Evolutionary conservation across 257 asterid genomes (phyloP).

Genomic region (Solanum clarkiae): DNA sequence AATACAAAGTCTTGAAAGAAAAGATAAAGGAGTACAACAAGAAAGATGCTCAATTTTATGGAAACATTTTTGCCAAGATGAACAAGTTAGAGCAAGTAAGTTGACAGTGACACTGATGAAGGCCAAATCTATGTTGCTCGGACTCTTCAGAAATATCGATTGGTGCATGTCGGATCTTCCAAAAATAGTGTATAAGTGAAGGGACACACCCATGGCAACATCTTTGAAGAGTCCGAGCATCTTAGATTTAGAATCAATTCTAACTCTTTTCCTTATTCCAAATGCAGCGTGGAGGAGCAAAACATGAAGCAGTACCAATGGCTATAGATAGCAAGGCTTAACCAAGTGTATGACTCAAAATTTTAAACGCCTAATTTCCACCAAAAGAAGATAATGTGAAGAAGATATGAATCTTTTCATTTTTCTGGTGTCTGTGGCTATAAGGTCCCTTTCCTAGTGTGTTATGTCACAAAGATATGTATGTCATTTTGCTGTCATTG

Average conservation of each 20-base stretch:
- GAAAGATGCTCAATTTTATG: constrained; percentile 52
- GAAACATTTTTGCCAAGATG: constrained; percentile 42
- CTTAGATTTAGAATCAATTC: background rate
- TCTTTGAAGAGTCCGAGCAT: no score
- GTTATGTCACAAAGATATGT: background rate
- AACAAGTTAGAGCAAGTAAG: constrained; percentile 36
- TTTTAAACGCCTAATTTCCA: background rate
- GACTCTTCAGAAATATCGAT: no score
- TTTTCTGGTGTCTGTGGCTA: background rate
- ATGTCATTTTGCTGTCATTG: background rate
- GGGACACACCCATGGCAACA: no score
- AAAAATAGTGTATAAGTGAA: no score
- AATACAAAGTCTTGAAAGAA: constrained; percentile 34
- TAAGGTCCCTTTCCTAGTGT: no score
- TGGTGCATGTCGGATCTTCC: no score
- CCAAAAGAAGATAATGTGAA: background rate
- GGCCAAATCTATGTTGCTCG: no score
- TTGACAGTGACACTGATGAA: background rate
- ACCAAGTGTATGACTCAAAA: background rate
- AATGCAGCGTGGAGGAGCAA: constrained; percentile 22
- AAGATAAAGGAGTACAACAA: constrained; percentile 40
- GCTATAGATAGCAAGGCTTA: constrained; percentile 34
- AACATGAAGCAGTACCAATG: constrained; percentile 8
- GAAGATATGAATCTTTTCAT: background rate
- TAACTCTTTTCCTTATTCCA: background rate